Base-by-base conservation (phyloP, 2,329 filamentous ascomycete genomes). In the Fusarium graminum region DNA sequence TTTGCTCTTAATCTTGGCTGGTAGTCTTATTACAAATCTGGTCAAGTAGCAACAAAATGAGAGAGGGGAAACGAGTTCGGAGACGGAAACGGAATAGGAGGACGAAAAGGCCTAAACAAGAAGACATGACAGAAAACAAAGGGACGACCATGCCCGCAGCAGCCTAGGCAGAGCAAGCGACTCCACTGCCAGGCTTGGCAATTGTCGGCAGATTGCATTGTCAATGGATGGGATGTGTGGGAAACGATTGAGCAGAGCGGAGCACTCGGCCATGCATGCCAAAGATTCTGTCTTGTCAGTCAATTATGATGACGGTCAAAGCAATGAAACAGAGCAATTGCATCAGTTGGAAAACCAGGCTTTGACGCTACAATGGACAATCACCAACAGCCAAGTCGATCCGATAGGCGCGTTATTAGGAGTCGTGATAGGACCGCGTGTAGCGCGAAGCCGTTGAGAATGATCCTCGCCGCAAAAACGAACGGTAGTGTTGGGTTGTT, bases 141-240 rank as follows among this genome's bases (percentile, higher is more conserved):
- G 42, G 22, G 22, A 22, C 26, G 38, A 44, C 59, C 57, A 62
- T 62, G 17, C 57, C 59, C 56, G 43, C 50, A 62, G 44, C 32
- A 50, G 57, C 57, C 42, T 67, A 47, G 58, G 44, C 40, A 66
- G 54, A 65, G 46, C 57, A 49, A 49, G 52, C 14, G 52, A 51
- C 63, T 47, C 63, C 63, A 66, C 63, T 29, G 29, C 26, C 26
- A 38, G 52, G 32, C 63, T 66, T 66, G 63, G 63, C 63, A 49
- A 32, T 46, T 25, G 42, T 30, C 57, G 57, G 63, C 52, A 66
- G 63, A 65, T 66, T 66, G 43, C 52, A 46, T 66, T 47, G 62
- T 47, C 62, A 58, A 43, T 51, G 36, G 22, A 42, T 59, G 47
- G 46, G 50, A 45, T 41, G 51, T 29, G 59, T 41, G 41, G 44